These are phyloP conservation scores for Petunia hybrid DNA, from an alignment of 305 asterid species.

Conservation along the genomic window DNA sequence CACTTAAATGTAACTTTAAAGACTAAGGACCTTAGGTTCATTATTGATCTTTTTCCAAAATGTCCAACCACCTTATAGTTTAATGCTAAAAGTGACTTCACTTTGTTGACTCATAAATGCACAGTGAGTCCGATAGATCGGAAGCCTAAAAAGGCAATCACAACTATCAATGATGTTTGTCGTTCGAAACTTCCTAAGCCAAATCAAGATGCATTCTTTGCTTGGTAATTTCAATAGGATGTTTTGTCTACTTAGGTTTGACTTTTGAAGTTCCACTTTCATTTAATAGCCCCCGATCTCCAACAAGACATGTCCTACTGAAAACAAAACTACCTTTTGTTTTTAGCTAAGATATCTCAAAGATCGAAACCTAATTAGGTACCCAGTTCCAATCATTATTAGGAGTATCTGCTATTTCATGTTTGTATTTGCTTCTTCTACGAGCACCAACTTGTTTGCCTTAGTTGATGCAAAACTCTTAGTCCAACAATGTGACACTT, in stretches of 20 bases:
- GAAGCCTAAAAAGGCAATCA: conserved; percentile 28
- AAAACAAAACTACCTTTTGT: conserved; percentile 3
- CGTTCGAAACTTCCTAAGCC: conserved; percentile 21
- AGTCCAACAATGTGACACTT: not conserved
- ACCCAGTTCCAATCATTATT: not conserved
- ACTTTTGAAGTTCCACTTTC: not conserved
- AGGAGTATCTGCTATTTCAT: not conserved
- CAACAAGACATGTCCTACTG: not conserved
- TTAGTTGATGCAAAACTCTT: not conserved
- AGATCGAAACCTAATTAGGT: not conserved
- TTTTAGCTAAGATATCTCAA: not conserved
- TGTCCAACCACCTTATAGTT: too few species aligned
- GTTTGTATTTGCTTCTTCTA: not conserved
- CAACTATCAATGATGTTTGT: conserved; percentile 40
- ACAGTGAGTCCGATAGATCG: conserved; percentile 26
- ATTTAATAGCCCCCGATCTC: conserved; percentile 31
- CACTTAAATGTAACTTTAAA: too few species aligned
- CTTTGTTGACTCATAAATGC: conserved; percentile 43
- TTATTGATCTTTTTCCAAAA: too few species aligned
- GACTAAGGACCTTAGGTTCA: too few species aligned
- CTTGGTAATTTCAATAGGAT: conserved; percentile 34
- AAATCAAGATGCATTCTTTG: conserved; percentile 25
- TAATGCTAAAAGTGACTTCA: not conserved
- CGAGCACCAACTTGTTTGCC: not conserved
- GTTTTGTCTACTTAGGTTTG: conserved; percentile 11